Base-by-base conservation (phyloP, 129 eudicot genomes). In the Escallonia rubra region DNA sequence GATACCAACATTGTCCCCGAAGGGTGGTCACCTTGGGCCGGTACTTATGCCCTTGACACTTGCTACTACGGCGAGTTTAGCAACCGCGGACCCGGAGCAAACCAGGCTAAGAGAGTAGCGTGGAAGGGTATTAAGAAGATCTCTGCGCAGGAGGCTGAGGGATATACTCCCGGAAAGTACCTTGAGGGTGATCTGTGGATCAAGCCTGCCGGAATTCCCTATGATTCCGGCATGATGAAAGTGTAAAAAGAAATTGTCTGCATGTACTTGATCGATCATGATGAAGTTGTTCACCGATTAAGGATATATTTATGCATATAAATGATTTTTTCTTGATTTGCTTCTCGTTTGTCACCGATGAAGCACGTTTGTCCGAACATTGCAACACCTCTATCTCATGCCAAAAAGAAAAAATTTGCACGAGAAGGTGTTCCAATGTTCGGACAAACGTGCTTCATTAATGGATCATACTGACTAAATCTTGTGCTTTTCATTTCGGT, bases 11-110 rank as follows among this genome's bases (percentile, higher is more conserved):
- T 87, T 12, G 68, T 12, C 3, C 83, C 95, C 0, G 73, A 70
- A 43, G 95, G 95, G 12, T 87, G 95, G 95, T 5, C 81, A 1
- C 71, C 79, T 0, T 81, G 87, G 90, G 34, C 39, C 2, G 78
- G 79, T 1, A 72, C 44, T n/a, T 69, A 64, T 3, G 83, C 64
- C 4, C 42, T 65, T 4, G 80, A 78, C 47, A 83, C 88, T 0
- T 60, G 52, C 13, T 79, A 71, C 67, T 83, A 59, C 16, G 79
- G 65, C 0, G 88, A 83, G 79, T 79, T 50, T 40, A 65, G 69
- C 10, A 79, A 83, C 57, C 68, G 48, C 5, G 88, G 88, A 6
- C 85, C 88, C 1, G 72, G 80, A 14, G 45, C 88, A 1, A 42
- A 55, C 54, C 38, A n/a, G 1, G 14, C 58, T 4, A 23, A 49